A percentile compares a stretch with the other conserved stretches of the same genome.
Conservation (phyloP, 306 rosid genomes). For the Castanea sativa region DNA sequence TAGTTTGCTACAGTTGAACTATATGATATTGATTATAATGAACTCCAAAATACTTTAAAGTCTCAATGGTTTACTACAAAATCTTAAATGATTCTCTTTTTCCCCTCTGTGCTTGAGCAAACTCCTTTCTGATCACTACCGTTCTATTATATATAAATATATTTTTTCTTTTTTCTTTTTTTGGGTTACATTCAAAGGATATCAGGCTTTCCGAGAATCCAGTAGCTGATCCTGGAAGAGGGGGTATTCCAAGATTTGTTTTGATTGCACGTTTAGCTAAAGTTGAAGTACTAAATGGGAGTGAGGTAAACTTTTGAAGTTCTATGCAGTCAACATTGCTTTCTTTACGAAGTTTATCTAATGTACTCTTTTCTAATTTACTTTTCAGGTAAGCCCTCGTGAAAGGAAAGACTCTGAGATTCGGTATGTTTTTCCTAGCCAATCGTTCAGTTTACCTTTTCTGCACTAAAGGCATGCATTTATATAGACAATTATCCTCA, state of each 20-base stretch:
- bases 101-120: constrained; percentile 12
- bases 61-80: not conserved
- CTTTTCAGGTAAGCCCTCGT: constrained; percentile 64
- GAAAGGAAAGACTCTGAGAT: constrained; percentile 98
- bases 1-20: not conserved
- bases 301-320: constrained; percentile 63
- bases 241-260: constrained; percentile 75
- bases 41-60: not conserved
- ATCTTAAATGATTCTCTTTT: not conserved
- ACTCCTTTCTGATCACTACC: constrained; percentile 1
- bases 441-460: not conserved
- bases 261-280: constrained; percentile 77
- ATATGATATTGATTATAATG: not conserved
- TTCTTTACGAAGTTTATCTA: constrained; percentile 8
- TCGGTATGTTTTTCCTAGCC: constrained; percentile 48
- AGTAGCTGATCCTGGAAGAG: constrained; percentile 66
- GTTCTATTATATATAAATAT: constrained; percentile 13
- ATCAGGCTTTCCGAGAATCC: constrained; percentile 86
- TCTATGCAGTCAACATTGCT: constrained; percentile 7
- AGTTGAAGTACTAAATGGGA: constrained; percentile 73
- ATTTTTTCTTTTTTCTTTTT: constrained; percentile 19
- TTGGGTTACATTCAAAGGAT: constrained; percentile 51
- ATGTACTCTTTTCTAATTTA: constrained; percentile 17
- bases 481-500: not conserved
- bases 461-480: not conserved